phyloP scores from a whole-genome alignment of 2,329 filamentous ascomycete species.

The Blastomyces emzantsi region DNA sequence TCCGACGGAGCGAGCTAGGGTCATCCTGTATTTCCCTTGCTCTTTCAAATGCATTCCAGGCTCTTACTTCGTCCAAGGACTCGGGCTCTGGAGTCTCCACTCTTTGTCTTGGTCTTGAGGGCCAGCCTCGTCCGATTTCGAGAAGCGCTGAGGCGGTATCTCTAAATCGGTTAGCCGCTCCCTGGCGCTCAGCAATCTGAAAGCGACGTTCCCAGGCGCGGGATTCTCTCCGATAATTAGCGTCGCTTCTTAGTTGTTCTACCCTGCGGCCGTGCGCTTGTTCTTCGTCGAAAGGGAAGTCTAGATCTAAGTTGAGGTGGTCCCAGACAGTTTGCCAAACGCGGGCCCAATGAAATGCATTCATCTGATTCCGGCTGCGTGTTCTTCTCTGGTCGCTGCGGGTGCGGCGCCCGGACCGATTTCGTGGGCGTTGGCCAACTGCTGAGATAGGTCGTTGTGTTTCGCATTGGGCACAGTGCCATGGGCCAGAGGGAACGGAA shows the following conservation, averaged over 20 bases:
- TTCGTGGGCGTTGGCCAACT: slow-evolving; percentile 24
- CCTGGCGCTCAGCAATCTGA: slow-evolving; percentile 69
- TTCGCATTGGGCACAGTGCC: slow-evolving; percentile 84
- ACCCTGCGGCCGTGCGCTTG: slow-evolving; percentile 50
- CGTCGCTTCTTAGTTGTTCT: slow-evolving; percentile 39
- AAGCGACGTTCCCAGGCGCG: slow-evolving; percentile 75
- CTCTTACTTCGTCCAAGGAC: slow-evolving; percentile 67
- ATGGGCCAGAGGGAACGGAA: slow-evolving; percentile 63
- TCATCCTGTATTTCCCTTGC: slow-evolving; percentile 59
- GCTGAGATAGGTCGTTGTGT: slow-evolving; percentile 37
- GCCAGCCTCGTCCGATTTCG: slow-evolving; percentile 40
- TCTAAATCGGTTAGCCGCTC: slow-evolving; percentile 63
- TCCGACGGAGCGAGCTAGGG: slow-evolving; percentile 38
- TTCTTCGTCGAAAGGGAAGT: slow-evolving; percentile 76
- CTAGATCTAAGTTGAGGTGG: slow-evolving; percentile 64
- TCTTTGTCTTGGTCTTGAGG: slow-evolving; percentile 33
- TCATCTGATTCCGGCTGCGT: slow-evolving; percentile 33
- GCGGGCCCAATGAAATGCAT: slow-evolving; percentile 56
- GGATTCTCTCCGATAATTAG: slow-evolving; percentile 49
- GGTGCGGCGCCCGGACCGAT: slow-evolving; percentile 43
- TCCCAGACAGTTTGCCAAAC: slow-evolving; percentile 91
- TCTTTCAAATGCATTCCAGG: slow-evolving; percentile 86
- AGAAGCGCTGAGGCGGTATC: slow-evolving; percentile 56
- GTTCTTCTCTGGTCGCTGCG: slow-evolving; percentile 37
- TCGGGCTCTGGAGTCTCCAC: slow-evolving; percentile 51